A percentile compares a stretch with the other conserved stretches of the same genome.
Conservation (phyloP, 225 moss, liverwort and hornwort species). For the Lunularia cruciata region DNA sequence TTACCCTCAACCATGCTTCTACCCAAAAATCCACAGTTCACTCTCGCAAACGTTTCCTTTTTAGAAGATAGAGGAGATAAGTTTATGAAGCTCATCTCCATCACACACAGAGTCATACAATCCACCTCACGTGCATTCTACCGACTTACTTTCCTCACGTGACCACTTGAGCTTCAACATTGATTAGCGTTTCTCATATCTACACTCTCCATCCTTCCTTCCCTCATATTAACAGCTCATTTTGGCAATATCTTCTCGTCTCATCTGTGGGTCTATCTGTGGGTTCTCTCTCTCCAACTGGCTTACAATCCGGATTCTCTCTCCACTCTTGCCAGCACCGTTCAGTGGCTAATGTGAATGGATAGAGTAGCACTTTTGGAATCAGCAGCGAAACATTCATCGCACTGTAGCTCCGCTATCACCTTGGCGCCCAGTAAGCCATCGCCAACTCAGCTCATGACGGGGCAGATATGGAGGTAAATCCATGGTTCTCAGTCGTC, state of each 20-base stretch:
- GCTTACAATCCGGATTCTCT: constrained; percentile 4
- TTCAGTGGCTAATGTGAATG: neutral
- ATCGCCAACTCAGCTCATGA: constrained; percentile 17
- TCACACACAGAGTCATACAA: constrained; percentile 18
- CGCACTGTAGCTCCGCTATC: constrained; percentile 20
- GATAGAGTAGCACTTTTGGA: constrained; percentile 15
- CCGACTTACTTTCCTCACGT: constrained; percentile 18
- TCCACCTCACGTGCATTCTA: constrained; percentile 24
- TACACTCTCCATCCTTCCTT: neutral
- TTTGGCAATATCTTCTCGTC: neutral
- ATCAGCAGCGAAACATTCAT: neutral
- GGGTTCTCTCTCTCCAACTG: neutral
- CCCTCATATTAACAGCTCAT: constrained; percentile 6
- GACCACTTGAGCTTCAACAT: constrained; percentile 7
- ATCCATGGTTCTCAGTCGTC: constrained; percentile 40
- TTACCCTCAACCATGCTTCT: neutral
- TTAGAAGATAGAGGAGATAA: constrained; percentile 8
- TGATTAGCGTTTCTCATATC: neutral
- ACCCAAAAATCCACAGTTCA: neutral
- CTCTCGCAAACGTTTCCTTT: neutral
- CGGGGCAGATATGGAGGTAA: constrained; percentile 36
- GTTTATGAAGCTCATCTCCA: constrained; percentile 15
- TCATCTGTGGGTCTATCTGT: too few species aligned
- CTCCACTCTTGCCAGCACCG: neutral
- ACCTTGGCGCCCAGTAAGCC: constrained; percentile 26